A percentile compares a stretch with the other conserved stretches of the same genome.
These are phyloP conservation scores for Nicotiana paniculata DNA, from an alignment of 257 asterid genomes.

Conservation along the genomic window DNA sequence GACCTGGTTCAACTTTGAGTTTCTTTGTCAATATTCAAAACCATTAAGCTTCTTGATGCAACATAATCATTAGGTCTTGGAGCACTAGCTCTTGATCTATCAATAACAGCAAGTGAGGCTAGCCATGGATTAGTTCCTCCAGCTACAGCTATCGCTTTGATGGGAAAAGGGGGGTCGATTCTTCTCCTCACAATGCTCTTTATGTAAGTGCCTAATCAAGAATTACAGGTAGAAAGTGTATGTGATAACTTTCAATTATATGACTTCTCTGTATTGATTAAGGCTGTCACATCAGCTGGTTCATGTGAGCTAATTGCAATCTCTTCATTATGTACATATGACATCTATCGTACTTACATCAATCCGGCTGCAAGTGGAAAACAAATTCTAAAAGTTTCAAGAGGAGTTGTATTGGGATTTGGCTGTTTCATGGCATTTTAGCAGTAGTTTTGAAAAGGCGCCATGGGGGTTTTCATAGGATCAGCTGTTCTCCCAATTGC, in stretches of 20 bases:
- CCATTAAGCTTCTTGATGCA: no score
- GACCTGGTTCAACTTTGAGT: no score
- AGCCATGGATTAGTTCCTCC: constrained; percentile 88
- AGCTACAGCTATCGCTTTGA: constrained; percentile 84
- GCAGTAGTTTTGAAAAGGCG: constrained; percentile 62
- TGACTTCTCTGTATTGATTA: constrained; percentile 18
- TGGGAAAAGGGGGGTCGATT: constrained; percentile 93
- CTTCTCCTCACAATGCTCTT: constrained; percentile 92
- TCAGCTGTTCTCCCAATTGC: constrained; percentile 92
- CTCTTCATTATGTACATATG: constrained; percentile 84
- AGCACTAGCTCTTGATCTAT: constrained; percentile 86
- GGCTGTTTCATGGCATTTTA: constrained; percentile 78
- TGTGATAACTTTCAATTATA: neutral
- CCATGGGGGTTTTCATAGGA: constrained; percentile 85
- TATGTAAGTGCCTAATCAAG: constrained; percentile 45
- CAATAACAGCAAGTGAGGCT: constrained; percentile 75
- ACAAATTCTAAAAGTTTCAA: constrained; percentile 66
- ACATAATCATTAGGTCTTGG: constrained; percentile 78
- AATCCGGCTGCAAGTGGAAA: constrained; percentile 79
- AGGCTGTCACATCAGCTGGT: constrained; percentile 99
- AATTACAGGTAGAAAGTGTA: neutral
- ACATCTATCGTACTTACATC: constrained; percentile 75
- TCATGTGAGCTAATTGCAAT: constrained; percentile 89
- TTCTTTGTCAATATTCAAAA: no score
- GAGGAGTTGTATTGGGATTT: constrained; percentile 49